Evolutionary conservation across 148 eudicot species (phyloP).

Genomic region (Beta vulgaris): DNA sequence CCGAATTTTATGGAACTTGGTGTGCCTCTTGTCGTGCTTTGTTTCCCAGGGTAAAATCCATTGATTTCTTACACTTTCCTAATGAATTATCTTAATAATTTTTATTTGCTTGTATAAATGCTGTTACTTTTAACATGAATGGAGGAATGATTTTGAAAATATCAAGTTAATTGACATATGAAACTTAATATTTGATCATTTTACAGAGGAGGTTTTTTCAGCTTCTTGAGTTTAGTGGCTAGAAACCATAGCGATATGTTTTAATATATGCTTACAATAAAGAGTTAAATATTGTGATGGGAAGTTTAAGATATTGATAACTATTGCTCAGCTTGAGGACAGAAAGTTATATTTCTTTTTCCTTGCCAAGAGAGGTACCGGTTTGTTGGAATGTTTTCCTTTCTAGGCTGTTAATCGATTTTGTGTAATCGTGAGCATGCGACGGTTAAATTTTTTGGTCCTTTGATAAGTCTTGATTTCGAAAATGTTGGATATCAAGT

Average conservation of each 20-base stretch:
- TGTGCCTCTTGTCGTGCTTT: slow-evolving; percentile 99
- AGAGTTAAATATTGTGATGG: not conserved
- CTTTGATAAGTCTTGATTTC: not conserved
- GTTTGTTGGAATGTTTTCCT: not conserved
- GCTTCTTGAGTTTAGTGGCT: not conserved
- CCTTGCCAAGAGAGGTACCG: no score
- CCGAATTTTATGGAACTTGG: slow-evolving; percentile 98
- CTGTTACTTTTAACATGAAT: not conserved
- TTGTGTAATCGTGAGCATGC: not conserved
- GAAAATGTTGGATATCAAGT: not conserved
- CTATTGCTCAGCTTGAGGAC: not conserved
- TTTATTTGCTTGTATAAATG: slow-evolving; percentile 3
- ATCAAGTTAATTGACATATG: not conserved
- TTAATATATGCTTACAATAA: not conserved
- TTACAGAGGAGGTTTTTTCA: no score
- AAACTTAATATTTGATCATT: not conserved
- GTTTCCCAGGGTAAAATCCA: slow-evolving; percentile 77
- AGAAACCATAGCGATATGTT: not conserved
- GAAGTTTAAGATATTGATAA: not conserved
- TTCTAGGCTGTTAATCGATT: not conserved
- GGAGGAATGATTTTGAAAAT: not conserved
- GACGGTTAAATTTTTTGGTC: not conserved
- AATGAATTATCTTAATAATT: not conserved
- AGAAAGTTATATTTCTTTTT: not conserved
- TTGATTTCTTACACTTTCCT: not conserved